Conservation (phyloP, 2,329 filamentous ascomycete genomes). For the Pyrenochaeta sp. region DNA sequence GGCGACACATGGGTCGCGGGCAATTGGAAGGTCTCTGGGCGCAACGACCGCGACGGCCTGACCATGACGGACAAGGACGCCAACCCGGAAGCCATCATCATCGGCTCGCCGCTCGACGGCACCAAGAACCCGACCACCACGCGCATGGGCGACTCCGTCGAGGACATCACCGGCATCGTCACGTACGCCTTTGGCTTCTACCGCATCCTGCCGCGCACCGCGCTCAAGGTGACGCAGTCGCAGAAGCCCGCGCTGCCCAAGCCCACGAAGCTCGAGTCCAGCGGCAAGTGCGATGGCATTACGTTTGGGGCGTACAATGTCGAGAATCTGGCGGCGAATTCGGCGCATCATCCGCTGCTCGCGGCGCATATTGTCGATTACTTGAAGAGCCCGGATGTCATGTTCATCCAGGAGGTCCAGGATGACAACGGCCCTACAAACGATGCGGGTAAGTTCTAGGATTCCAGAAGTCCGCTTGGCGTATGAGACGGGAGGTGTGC, state of each 20-base stretch:
- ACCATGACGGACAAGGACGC: slow-evolving; percentile 68
- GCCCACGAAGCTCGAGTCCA: slow-evolving; percentile 62
- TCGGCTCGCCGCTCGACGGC: slow-evolving; percentile 71
- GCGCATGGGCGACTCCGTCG: slow-evolving; percentile 70
- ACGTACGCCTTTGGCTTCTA: slow-evolving; percentile 73
- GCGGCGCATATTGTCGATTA: slow-evolving; percentile 70
- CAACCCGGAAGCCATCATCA: slow-evolving; percentile 73
- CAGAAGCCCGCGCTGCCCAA: slow-evolving; percentile 57
- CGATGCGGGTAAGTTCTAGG: slow-evolving; percentile 57
- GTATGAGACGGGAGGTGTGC: neutral
- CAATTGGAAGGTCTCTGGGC: slow-evolving; percentile 68
- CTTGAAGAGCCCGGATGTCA: slow-evolving; percentile 67
- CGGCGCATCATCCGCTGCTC: slow-evolving; percentile 64
- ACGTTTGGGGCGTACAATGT: slow-evolving; percentile 74
- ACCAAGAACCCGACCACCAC: slow-evolving; percentile 65
- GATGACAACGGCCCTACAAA: slow-evolving; percentile 69
- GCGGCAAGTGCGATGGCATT: slow-evolving; percentile 65
- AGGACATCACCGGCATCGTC: slow-evolving; percentile 73
- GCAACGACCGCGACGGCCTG: slow-evolving; percentile 69
- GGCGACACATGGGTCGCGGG: slow-evolving; percentile 75
- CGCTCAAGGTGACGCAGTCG: slow-evolving; percentile 57
- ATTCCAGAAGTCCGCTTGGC: slow-evolving; percentile 1
- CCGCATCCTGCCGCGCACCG: slow-evolving; percentile 69
- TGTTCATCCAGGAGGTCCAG: slow-evolving; percentile 76
- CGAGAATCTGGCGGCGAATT: slow-evolving; percentile 69